Conservation (phyloP, 257 asterid species). For the Przewalskia tangutica region DNA sequence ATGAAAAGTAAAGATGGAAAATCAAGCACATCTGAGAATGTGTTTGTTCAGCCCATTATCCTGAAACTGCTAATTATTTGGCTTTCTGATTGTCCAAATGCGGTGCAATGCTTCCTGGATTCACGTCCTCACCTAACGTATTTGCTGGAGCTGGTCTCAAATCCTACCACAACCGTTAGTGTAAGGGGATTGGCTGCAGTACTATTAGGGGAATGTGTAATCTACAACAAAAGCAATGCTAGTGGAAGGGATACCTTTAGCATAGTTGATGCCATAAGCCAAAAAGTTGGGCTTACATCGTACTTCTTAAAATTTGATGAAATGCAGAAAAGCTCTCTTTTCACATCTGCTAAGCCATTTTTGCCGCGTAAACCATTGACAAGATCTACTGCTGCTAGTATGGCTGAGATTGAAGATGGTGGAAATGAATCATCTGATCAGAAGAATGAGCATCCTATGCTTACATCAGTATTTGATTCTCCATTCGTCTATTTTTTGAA, state of each 20-base stretch:
- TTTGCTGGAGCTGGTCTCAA: conserved; percentile 66
- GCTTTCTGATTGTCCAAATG: conserved; percentile 77
- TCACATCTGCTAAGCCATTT: conserved; percentile 57
- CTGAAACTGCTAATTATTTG: conserved; percentile 70
- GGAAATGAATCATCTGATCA: conserved; percentile 49
- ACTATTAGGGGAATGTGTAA: conserved; percentile 66
- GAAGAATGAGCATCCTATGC: conserved; percentile 65
- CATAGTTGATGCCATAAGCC: conserved; percentile 73
- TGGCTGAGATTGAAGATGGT: conserved; percentile 74
- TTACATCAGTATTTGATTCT: conserved; percentile 55
- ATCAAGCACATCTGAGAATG: conserved; percentile 25
- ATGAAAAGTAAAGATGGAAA: conserved; percentile 59
- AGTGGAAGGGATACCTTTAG: conserved; percentile 49
- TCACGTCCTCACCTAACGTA: conserved; percentile 83
- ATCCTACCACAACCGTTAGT: conserved; percentile 44
- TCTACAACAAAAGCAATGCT: conserved; percentile 44
- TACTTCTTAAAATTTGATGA: conserved; percentile 70
- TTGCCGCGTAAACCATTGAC: conserved; percentile 54
- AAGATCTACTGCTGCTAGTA: conserved; percentile 75
- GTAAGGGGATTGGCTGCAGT: conserved; percentile 74
- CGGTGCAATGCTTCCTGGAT: conserved; percentile 75
- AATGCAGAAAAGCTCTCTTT: conserved; percentile 58
- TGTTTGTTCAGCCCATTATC: conserved; percentile 59
- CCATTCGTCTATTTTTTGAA: conserved; percentile 57
- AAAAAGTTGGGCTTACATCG: conserved; percentile 69